A percentile compares a stretch with the other conserved stretches of the same genome.
phyloP scores from a whole-genome alignment of 306 rosid genomes.

The Acacia crassicarpa region DNA sequence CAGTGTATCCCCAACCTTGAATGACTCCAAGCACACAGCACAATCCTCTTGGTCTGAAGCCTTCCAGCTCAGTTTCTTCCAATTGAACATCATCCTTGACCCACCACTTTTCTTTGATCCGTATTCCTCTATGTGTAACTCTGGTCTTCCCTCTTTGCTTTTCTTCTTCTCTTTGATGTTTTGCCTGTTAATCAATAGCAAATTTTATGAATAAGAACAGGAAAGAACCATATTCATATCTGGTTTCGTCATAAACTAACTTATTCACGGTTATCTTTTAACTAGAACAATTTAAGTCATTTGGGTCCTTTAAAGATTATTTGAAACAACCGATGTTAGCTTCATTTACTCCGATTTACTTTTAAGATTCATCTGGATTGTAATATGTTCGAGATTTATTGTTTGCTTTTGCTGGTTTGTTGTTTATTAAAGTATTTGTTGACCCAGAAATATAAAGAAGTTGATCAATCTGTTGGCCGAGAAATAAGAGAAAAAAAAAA shows the following conservation, averaged over 20 bases:
- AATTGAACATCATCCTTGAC: neutral
- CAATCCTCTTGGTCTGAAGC: slow-evolving; percentile 69
- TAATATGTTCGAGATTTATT: neutral
- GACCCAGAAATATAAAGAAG: neutral
- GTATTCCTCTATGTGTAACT: slow-evolving; percentile 43
- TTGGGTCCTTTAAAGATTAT: neutral
- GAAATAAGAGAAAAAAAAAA: neutral
- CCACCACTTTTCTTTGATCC: slow-evolving; percentile 44
- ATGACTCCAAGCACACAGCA: slow-evolving; percentile 66
- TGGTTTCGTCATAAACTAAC: neutral
- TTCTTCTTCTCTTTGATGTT: slow-evolving; percentile 18
- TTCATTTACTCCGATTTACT: neutral
- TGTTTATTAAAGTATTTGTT: neutral
- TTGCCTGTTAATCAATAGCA: slow-evolving; percentile 21
- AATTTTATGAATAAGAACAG: neutral
- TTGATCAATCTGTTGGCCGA: neutral
- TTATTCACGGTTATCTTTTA: neutral
- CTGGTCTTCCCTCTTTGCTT: slow-evolving; percentile 32
- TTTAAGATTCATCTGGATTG: neutral
- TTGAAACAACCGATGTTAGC: neutral
- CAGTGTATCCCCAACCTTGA: slow-evolving; percentile 51
- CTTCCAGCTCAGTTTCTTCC: slow-evolving; percentile 51
- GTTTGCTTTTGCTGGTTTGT: neutral
- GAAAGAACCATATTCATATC: neutral
- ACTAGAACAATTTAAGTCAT: neutral